Base-by-base conservation (phyloP, 1,284 basidiomycete species). In the Ustilago nuda region DNA sequence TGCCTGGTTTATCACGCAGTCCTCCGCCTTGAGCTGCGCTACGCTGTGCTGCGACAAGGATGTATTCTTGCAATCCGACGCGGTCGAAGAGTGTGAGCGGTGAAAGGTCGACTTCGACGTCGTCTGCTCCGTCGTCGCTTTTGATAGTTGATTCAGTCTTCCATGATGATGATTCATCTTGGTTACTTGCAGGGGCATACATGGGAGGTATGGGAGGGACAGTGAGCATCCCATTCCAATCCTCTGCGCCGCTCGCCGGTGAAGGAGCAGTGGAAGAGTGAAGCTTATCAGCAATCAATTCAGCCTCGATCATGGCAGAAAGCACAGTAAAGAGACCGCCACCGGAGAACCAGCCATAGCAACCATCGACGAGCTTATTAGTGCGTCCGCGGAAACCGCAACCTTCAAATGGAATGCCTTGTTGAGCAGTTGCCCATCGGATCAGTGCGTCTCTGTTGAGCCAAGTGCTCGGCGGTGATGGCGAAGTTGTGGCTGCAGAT, bases 281-380 rank as follows among this genome's bases (percentile, higher is more conserved):
- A 7, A 48, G 53, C 9, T 64, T 53, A 1, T 63, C 48, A 13
- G 57, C 54, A 50, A 78, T 37, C 13, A 65, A 66, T 76, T 76
- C 86, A 50, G 68, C 63, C 8, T 90, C 90, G 1, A 92, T 86
- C 12, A 92, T 79, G 23, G 87, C 91, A 61, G 93, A 92, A 0
- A 97, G 87, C 11, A 98, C 87, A 0, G 90, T 89, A 84, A 97
- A 93, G n/a, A 92, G 90, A 0, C 95, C 95, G 2, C 93, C 96
- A 33, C 95, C 93, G 93, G 95, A 79, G 68, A 85, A 99, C 97
- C 97, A 99, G 36, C 93, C 92, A 86, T 99, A 99, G 87, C 97
- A 99, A 3, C 96, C 97, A 83, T 99, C 97, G 0, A 99, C 96
- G 13, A 99, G 90, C 87, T 99, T 99, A 86, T 99, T 99, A 67